Conservation (phyloP, 805 yeast genomes). For the Candida incommunis region DNA sequence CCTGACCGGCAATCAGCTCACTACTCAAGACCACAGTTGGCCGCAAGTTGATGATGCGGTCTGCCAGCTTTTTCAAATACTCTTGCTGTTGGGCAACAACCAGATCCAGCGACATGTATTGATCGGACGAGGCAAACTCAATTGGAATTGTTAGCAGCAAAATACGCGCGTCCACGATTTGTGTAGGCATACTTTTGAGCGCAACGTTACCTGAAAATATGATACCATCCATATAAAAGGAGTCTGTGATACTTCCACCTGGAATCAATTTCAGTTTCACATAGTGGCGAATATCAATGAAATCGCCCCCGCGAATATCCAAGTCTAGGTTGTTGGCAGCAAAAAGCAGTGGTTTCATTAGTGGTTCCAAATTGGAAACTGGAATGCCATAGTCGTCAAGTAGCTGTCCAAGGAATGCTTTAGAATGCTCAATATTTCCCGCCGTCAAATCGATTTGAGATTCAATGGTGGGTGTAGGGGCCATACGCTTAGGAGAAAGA, state of each 20-base stretch:
- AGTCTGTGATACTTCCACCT: slow-evolving; percentile 55
- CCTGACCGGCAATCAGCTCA: slow-evolving; percentile 70
- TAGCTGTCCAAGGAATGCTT: slow-evolving; percentile 13
- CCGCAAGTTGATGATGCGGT: slow-evolving; percentile 55
- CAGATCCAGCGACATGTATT: slow-evolving; percentile 69
- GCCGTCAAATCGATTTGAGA: neutral
- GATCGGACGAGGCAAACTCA: slow-evolving; percentile 66
- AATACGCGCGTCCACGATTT: slow-evolving; percentile 54
- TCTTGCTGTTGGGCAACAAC: slow-evolving; percentile 80
- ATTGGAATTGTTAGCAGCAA: slow-evolving; percentile 78
- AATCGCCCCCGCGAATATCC: slow-evolving; percentile 49
- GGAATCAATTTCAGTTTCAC: slow-evolving; percentile 73
- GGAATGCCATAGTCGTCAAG: slow-evolving; percentile 21
- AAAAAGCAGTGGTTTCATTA: slow-evolving; percentile 37
- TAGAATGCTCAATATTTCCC: neutral
- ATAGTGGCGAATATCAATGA: slow-evolving; percentile 76
- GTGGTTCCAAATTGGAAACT: slow-evolving; percentile 43
- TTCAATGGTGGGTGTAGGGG: neutral
- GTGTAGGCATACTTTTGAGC: slow-evolving; percentile 58
- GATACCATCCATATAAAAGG: slow-evolving; percentile 57
- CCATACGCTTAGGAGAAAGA: slow-evolving; percentile 1
- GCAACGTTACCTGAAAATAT: slow-evolving; percentile 78
- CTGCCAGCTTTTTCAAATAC: slow-evolving; percentile 66
- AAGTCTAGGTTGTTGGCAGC: slow-evolving; percentile 47
- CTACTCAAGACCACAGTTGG: slow-evolving; percentile 75